A percentile compares a stretch with the other conserved stretches of the same genome.
Conservation (phyloP, 106 monocot species). For the Narthecium ossifragum region DNA sequence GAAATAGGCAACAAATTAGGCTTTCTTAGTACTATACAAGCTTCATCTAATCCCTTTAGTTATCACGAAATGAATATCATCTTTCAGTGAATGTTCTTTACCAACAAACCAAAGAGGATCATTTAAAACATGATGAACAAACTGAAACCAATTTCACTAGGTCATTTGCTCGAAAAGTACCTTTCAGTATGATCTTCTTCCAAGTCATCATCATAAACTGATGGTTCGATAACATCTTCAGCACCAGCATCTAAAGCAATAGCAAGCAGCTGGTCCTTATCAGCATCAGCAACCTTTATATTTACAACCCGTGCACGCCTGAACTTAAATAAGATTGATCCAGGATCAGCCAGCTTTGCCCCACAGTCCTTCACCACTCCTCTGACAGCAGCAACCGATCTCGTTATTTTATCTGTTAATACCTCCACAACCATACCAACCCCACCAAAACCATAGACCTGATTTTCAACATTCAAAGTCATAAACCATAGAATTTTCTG, state of each 20-base stretch:
- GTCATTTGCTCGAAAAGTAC: constrained; percentile 16
- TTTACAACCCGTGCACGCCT: constrained; percentile 79
- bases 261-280: constrained; percentile 71
- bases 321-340: constrained; percentile 89
- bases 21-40: no score
- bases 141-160: no score
- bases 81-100: no score
- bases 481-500: no score
- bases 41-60: no score
- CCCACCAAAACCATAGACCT: constrained; percentile 98
- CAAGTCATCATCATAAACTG: constrained; percentile 44
- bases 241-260: constrained; percentile 95
- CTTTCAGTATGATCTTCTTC: constrained; percentile 67
- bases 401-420: constrained; percentile 87
- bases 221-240: constrained; percentile 95
- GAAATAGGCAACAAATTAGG: no score
- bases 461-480: constrained; percentile 2
- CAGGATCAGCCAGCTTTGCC: constrained; percentile 91
- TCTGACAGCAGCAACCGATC: constrained; percentile 83
- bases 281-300: constrained; percentile 56
- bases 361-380: constrained; percentile 80
- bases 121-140: no score
- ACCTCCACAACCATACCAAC: constrained; percentile 92
- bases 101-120: no score
- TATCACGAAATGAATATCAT: no score